A percentile compares a stretch with the other conserved stretches of the same genome.
These are phyloP conservation scores for Sporothrix brunneoviolacea DNA, from an alignment of 2,329 filamentous ascomycete species.

Conservation along the genomic window DNA sequence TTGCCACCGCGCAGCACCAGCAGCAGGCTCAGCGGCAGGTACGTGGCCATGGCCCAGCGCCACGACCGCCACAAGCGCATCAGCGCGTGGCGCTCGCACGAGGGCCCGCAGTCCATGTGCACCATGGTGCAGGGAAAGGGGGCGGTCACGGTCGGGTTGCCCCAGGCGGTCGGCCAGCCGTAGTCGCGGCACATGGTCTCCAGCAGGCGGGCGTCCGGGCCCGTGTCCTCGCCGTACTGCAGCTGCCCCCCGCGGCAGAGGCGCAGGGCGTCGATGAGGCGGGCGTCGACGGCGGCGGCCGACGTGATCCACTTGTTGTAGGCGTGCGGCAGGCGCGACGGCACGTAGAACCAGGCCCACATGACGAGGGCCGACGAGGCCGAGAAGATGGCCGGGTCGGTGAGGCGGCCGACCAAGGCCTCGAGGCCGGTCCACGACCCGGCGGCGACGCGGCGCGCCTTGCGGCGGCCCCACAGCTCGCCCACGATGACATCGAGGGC, in stretches of 20 bases:
- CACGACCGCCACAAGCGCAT: conserved; percentile 63
- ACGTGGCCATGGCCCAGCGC: conserved; percentile 67
- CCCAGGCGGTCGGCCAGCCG: conserved; percentile 61
- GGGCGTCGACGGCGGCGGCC: conserved; percentile 66
- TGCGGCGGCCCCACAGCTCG: conserved; percentile 53
- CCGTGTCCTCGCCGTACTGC: conserved; percentile 67
- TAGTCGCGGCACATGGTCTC: conserved; percentile 67
- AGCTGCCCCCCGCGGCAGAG: conserved; percentile 57
- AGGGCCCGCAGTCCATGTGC: conserved; percentile 69
- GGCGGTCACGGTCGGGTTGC: conserved; percentile 60
- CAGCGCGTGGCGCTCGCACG: conserved; percentile 67
- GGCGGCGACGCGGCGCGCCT: conserved; percentile 36
- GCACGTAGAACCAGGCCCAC: conserved; percentile 83
- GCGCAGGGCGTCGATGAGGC: conserved; percentile 68
- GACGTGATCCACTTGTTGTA: conserved; percentile 80
- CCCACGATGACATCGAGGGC: conserved; percentile 66
- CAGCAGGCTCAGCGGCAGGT: conserved; percentile 67
- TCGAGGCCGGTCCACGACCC: conserved; percentile 43
- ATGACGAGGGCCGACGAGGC: conserved; percentile 69
- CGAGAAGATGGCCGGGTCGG: conserved; percentile 67
- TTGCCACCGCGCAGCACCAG: conserved; percentile 41
- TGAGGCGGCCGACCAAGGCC: conserved; percentile 34
- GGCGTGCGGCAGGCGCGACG: conserved; percentile 60
- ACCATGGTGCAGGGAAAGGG: conserved; percentile 80
- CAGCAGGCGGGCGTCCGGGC: conserved; percentile 56